phyloP scores from a whole-genome alignment of 441 rosid genomes.

The Corymbia citriodora region DNA sequence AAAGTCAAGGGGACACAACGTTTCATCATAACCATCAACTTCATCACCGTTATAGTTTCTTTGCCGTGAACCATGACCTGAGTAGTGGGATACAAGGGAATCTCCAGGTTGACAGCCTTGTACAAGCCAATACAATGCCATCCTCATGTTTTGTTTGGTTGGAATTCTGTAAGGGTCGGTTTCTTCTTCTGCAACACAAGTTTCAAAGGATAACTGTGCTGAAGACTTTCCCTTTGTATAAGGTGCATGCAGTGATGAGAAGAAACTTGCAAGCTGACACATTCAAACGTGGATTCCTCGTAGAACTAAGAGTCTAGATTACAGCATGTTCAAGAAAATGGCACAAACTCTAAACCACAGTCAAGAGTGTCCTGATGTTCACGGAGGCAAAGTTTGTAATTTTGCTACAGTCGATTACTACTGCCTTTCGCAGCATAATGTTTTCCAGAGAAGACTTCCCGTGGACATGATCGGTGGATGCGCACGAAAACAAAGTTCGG shows the following conservation, averaged over 20 bases:
- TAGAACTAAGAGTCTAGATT: neutral
- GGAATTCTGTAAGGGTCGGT: slow-evolving; percentile 71
- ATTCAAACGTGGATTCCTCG: neutral
- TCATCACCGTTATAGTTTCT: slow-evolving; percentile 74
- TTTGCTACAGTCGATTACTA: neutral
- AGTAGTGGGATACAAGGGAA: slow-evolving; percentile 83
- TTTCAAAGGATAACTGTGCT: neutral
- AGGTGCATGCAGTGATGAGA: neutral
- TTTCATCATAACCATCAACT: slow-evolving; percentile 82
- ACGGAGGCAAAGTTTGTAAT: neutral
- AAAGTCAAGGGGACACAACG: slow-evolving; percentile 78
- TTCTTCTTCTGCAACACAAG: slow-evolving; percentile 73
- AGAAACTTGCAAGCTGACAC: neutral
- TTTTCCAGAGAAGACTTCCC: neutral
- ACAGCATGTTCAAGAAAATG: neutral
- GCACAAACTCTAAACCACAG: neutral
- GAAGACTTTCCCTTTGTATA: neutral
- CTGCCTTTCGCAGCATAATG: neutral
- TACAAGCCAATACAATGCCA: slow-evolving; percentile 85
- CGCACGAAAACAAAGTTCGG: neutral
- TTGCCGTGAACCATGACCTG: slow-evolving; percentile 87
- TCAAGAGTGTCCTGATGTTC: neutral
- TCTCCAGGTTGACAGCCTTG: slow-evolving; percentile 92
- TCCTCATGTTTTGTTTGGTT: slow-evolving; percentile 66
- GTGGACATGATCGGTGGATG: neutral